A percentile compares a stretch with the other conserved stretches of the same genome.
Evolutionary conservation across 1,284 basidiomycete species (phyloP).

Genomic region (Phellinidium pouzarii): DNA sequence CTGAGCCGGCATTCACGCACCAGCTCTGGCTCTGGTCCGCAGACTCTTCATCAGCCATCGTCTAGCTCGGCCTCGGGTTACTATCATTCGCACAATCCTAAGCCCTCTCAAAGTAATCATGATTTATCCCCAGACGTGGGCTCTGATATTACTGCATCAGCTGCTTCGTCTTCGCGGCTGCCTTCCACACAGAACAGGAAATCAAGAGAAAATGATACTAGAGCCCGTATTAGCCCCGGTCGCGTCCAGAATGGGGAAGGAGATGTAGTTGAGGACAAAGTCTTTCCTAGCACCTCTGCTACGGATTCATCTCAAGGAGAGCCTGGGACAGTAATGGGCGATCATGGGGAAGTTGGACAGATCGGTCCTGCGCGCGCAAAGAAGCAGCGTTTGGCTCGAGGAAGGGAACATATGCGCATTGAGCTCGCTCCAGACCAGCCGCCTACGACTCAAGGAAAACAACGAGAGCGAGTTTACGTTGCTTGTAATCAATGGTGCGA

Average conservation of each 20-base stretch:
- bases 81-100: not conserved
- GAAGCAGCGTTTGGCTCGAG: constrained; percentile 5
- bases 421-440: constrained; percentile 65
- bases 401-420: constrained; percentile 56
- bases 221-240: not conserved
- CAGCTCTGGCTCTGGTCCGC: not conserved
- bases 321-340: not conserved
- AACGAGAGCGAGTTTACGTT: constrained; percentile 66
- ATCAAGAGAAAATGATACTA: not conserved
- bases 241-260: not conserved
- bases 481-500: constrained; percentile 69
- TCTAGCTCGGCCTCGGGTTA: no score
- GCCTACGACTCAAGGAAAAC: constrained; percentile 67
- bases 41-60: not conserved
- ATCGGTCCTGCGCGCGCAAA: constrained; percentile 8
- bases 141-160: not conserved
- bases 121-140: not conserved
- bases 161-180: not conserved
- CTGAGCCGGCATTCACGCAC: constrained; percentile 2
- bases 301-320: not conserved
- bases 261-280: not conserved
- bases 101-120: not conserved
- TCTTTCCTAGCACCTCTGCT: not conserved
- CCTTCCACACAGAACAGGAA: not conserved
- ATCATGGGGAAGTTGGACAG: not conserved